Base-by-base conservation (phyloP, 2,329 filamentous ascomycete genomes). In the Pseudogymnoascus verrucosus region DNA sequence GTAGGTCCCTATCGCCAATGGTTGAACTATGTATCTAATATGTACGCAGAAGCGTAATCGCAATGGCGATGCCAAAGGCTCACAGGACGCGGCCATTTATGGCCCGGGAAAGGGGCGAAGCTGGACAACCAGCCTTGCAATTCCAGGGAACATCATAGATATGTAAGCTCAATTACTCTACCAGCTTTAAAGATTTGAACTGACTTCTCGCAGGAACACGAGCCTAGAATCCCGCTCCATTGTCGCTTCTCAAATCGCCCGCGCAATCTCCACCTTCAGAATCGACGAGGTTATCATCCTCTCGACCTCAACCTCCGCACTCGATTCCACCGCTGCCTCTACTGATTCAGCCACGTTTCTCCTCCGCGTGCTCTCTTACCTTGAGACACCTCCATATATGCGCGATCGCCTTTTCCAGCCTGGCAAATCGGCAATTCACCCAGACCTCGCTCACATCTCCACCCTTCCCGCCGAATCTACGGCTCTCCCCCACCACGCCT, bases 231-330 rank as follows among this genome's bases (percentile, higher is more conserved):
- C 90, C 72, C 88, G 91, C 72, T 91, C 88, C 37, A 81, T 83
- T 59, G 80, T 89, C 59, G 88, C 87, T 1, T 89, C 89, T 6
- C 87, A 89, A 67, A 87, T 96, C 62, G 91, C 91, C 5, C 89
- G 91, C 62, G 90, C 90, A 36, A 82, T 91, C 61, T 89, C 90
- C 66, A 88, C 96, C 67, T 96, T 95, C 76, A 88, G 85, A 71
- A 83, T 96, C 68, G 91, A 96, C 73, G 91, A 96, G 76, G 82
- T 96, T 31, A 81, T 96, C 61, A 78, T 96, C 63, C 96, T 89
- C 74, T 86, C 93, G 67, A 74, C 64, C 12, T 66, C 67, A 60
- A 68, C 60, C 63, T 67, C 16, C 59, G 67, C n/a, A 68, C 69
- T 70, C 61, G 65, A 36, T 64, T 67, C 39, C 66, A 70, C 26